These are phyloP conservation scores for Aspergillus glaucus DNA, from an alignment of 2,329 filamentous ascomycete genomes.

Conservation along the genomic window DNA sequence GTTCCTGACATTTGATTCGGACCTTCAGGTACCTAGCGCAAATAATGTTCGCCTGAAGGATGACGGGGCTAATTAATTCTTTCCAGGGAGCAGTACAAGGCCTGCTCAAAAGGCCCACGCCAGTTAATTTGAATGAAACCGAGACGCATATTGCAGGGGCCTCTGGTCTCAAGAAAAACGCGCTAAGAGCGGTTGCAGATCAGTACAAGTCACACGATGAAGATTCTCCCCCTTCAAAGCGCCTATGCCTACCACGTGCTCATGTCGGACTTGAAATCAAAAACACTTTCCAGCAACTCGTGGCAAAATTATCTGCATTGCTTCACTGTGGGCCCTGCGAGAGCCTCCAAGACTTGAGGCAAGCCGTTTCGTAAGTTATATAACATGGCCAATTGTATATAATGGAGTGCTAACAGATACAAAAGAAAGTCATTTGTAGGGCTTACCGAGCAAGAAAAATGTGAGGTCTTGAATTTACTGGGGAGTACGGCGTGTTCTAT, in stretches of 20 bases:
- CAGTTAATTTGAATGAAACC: not conserved
- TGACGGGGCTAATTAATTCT: constrained; percentile 9
- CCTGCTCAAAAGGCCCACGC: constrained; percentile 6
- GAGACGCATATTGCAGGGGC: not conserved
- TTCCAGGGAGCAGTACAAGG: constrained; percentile 19
- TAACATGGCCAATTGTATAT: not conserved
- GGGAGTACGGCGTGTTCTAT: constrained; percentile 54
- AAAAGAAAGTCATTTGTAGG: constrained; percentile 39
- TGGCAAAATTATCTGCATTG: constrained; percentile 23
- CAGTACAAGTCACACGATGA: constrained; percentile 10
- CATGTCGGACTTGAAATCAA: constrained; percentile 27
- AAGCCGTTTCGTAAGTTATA: constrained; percentile 44
- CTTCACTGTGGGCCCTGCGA: constrained; percentile 29
- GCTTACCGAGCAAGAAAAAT: constrained; percentile 47
- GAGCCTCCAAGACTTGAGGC: constrained; percentile 36
- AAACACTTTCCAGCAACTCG: constrained; percentile 26
- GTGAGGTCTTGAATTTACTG: constrained; percentile 49
- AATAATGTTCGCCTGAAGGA: not conserved
- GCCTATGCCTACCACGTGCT: constrained; percentile 28
- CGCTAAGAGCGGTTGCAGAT: not conserved
- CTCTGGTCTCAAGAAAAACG: not conserved
- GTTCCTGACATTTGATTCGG: constrained; percentile 18
- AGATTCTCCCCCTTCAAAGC: constrained; percentile 26
- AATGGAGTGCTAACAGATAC: constrained; percentile 1
- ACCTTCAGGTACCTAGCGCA: constrained; percentile 25